Evolutionary conservation across 2,329 filamentous ascomycete genomes (phyloP), one percentile per base, ranked within the genome.

Genomic region (Catunica adiposa): DNA sequence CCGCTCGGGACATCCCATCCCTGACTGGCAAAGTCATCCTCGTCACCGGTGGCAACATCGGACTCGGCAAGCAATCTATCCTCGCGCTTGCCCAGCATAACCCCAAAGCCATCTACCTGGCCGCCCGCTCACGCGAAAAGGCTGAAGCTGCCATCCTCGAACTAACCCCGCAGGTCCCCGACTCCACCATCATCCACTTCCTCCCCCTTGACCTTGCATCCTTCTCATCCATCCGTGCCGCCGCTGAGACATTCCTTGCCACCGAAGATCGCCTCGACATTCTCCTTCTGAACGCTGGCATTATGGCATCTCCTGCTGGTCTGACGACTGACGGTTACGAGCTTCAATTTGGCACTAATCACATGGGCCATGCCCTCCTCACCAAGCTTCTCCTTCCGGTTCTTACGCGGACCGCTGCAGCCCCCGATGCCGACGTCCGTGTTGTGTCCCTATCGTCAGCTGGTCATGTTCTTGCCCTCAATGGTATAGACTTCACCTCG

Each of bases 1-100:
- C 75, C 0, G 65, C 68, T 8, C 66, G 62, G 14, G 71, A 76
- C 59, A 70, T 77, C 23, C 62, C 65, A 3, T 67, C 70, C 38
- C 67, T 77, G 15, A 62, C 67, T 1, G 71, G 69, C 44, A 78
- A 75, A 59, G 70, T 75, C 6, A 55, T 73, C 53, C 64, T 74
- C 46, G 67, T 68, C 4, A 73, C 71, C 0, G 71, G 71, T n/a
- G 67, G 71, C 25, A 68, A 70, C 3, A 68, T 66, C 5, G 64
- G 67, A 23, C 63, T 73, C 14, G 71, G 72, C 20, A 64, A 66
- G 34, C 58, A 60, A 6, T 71, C 71, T 51, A 64, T 66, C 23
- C 57, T 63, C 11, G 61, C 65, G 46, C 64, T 74, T 44, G 72
- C 73, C 20, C 61, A 66, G 15, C 67, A 67, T 23, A 62, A 66